Evolutionary conservation across 2,329 filamentous ascomycete species (phyloP).

Genomic region (Septoria petroselini): DNA sequence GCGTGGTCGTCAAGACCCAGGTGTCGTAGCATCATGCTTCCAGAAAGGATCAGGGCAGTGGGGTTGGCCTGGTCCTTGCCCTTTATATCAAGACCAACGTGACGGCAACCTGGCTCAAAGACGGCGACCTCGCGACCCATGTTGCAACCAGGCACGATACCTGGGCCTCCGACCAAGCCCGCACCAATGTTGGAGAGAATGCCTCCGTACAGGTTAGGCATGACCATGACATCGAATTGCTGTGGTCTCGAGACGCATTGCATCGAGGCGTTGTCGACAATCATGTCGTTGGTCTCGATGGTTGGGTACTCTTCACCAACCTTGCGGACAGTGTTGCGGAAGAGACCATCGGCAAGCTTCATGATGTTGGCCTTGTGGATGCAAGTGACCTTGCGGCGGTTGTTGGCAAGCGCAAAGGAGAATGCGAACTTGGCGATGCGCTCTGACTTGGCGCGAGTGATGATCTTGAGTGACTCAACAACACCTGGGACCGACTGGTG

Average conservation of each 20-base stretch:
- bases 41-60: constrained; percentile 89
- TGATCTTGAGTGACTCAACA: constrained; percentile 99
- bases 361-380: constrained; percentile 99
- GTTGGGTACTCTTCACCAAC: constrained; percentile 93
- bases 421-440: constrained; percentile 99
- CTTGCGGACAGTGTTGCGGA: constrained; percentile 94
- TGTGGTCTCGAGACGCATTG: constrained; percentile 94
- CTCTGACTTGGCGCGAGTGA: constrained; percentile 98
- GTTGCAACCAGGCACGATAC: constrained; percentile 97
- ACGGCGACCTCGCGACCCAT: constrained; percentile 98
- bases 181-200: constrained; percentile 99
- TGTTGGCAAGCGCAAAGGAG: constrained; percentile 95
- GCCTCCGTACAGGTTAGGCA: constrained; percentile 98
- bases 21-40: constrained; percentile 95
- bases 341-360: constrained; percentile 98
- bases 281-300: constrained; percentile 97
- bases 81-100: constrained; percentile 99
- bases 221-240: constrained; percentile 99
- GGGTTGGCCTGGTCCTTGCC: constrained; percentile 99
- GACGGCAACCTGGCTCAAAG: constrained; percentile 97
- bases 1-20: constrained; percentile 96
- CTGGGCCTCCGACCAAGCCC: constrained; percentile 92
- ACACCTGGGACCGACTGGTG: constrained; percentile 96
- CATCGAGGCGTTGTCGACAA: constrained; percentile 99
- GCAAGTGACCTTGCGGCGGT: constrained; percentile 98